These are phyloP conservation scores for Russula emetica DNA, from an alignment of 768 basidiomycete species.

Conservation along the genomic window DNA sequence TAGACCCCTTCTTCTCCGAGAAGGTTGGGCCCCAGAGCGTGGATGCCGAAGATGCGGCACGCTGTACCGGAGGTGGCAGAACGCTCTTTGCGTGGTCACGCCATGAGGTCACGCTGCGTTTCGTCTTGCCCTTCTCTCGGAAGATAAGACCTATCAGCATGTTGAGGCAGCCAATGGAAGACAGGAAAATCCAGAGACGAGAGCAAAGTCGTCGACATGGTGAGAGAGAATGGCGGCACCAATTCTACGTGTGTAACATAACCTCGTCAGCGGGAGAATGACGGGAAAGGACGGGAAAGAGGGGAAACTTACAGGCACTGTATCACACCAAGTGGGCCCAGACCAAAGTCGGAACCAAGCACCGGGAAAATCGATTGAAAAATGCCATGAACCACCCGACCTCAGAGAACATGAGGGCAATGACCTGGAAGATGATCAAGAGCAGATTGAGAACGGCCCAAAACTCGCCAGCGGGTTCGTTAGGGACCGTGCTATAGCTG, in stretches of 20 bases:
- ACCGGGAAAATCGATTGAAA: slow-evolving; percentile 86
- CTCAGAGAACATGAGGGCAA: slow-evolving; percentile 80
- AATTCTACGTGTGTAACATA: slow-evolving; percentile 37
- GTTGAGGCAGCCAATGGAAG: slow-evolving; percentile 87
- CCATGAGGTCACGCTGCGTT: slow-evolving; percentile 64
- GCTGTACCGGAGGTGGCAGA: slow-evolving; percentile 25
- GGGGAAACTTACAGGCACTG: slow-evolving; percentile 64
- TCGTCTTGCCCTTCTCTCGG: slow-evolving; percentile 55
- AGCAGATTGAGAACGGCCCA: slow-evolving; percentile 88
- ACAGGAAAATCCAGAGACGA: slow-evolving; percentile 90
- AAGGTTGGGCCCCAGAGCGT: slow-evolving; percentile 12
- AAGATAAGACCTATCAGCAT: slow-evolving; percentile 72
- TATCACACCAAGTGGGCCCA: slow-evolving; percentile 83
- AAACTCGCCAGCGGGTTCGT: slow-evolving; percentile 85
- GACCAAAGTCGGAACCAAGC: slow-evolving; percentile 75
- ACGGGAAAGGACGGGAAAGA: not conserved
- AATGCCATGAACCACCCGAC: slow-evolving; percentile 72
- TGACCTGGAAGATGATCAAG: slow-evolving; percentile 78
- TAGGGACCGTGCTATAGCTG: slow-evolving; percentile 77
- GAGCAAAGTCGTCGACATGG: slow-evolving; percentile 80
- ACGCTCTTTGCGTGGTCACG: slow-evolving; percentile 34
- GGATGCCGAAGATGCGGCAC: slow-evolving; percentile 21
- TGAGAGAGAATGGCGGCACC: slow-evolving; percentile 50
- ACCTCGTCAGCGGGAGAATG: slow-evolving; percentile 5
- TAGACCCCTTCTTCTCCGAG: slow-evolving; percentile 20